Conservation (phyloP, 306 rosid species). For the Argentina anserina region DNA sequence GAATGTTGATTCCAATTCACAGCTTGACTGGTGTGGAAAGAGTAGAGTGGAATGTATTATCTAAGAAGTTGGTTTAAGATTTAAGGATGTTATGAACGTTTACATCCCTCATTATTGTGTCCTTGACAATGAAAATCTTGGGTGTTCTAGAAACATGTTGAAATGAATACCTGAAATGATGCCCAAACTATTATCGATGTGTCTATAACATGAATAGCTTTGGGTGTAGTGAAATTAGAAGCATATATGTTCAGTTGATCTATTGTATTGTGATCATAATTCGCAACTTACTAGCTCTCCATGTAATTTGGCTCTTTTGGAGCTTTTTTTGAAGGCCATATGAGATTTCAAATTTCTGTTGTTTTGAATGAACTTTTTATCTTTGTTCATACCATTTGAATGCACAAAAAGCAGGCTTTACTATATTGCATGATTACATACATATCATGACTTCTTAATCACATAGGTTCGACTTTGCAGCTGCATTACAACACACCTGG, state of each 20-base stretch:
- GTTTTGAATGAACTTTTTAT: neutral
- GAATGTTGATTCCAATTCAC: neutral
- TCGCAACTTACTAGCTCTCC: neutral
- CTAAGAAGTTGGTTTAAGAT: too few relatives aligned
- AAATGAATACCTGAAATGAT: neutral
- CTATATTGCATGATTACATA: neutral
- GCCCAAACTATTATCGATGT: neutral
- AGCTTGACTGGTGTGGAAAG: neutral
- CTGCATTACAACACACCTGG: neutral
- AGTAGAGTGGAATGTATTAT: neutral
- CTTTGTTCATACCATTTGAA: neutral
- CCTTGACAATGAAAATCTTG: neutral
- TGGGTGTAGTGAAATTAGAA: neutral
- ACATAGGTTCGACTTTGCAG: neutral
- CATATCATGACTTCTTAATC: neutral
- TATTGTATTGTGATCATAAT: neutral
- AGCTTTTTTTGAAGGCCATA: neutral
- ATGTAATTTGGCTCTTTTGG: neutral
- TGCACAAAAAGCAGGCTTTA: neutral
- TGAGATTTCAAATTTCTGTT: neutral
- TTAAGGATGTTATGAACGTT: neutral
- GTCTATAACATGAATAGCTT: neutral
- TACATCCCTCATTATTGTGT: neutral
- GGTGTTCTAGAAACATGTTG: neutral
- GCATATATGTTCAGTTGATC: conserved; percentile 2